phyloP scores from a whole-genome alignment of 2,329 filamentous ascomycete species.

The Aspergillus felis region DNA sequence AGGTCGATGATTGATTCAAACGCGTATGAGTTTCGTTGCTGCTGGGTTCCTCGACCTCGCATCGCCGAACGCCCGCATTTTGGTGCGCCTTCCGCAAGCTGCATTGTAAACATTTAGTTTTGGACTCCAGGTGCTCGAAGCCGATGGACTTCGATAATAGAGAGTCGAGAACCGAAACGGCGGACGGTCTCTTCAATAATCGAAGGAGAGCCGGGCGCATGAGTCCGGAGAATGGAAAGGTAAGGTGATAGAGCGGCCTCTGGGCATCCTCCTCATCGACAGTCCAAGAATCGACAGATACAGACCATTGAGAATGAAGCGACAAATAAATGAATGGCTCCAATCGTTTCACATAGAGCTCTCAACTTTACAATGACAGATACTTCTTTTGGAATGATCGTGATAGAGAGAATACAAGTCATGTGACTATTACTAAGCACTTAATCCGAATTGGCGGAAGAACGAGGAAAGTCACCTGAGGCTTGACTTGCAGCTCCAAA shows the following conservation, averaged over 20 bases:
- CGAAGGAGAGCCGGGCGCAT: conserved; percentile 44
- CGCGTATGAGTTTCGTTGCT: conserved; percentile 1
- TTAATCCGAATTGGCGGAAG: conserved; percentile 26
- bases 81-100: conserved; percentile 18
- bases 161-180: conserved; percentile 35
- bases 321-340: background rate
- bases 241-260: conserved; percentile 8
- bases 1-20: conserved; percentile 6
- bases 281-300: background rate
- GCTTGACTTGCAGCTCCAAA: conserved; percentile 14
- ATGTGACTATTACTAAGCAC: conserved; percentile 21
- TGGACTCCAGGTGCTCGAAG: conserved; percentile 30
- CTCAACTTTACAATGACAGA: background rate
- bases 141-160: conserved; percentile 27
- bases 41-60: conserved; percentile 1
- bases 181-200: conserved; percentile 40
- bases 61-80: conserved; percentile 2
- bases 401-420: background rate
- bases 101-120: conserved; percentile 26
- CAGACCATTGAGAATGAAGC: conserved; percentile 1
- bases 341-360: conserved; percentile 2
- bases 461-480: conserved; percentile 30
- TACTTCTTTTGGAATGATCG: conserved; percentile 7
- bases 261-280: conserved; percentile 28
- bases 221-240: conserved; percentile 18